Evolutionary conservation across 768 basidiomycete genomes (phyloP), one percentile per base, ranked within the genome.

Genomic region (Mycena floridula): DNA sequence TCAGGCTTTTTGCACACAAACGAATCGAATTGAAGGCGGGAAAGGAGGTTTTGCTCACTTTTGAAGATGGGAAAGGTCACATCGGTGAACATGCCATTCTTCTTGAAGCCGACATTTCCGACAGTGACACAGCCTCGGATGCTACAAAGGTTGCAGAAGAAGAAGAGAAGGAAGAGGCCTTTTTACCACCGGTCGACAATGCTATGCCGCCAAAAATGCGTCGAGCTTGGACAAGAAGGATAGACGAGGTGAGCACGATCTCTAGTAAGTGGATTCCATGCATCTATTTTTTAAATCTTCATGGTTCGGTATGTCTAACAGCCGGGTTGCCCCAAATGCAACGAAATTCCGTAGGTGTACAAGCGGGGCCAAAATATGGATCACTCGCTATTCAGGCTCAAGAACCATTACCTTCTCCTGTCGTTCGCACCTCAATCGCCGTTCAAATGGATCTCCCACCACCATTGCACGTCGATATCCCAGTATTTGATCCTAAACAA

Each of bases 1-100:
- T 82, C 56, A 76, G 72, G 55, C 64, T 86, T 11, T 81, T 82
- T 57, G 80, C 84, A 3, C 72, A 74, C 53, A 86, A 86, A 66
- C 66, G 77, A 48, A 79, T 86, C 57, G 79, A 79, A 56, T 74
- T 83, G 53, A 82, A 75, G 56, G 77, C 82, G 11, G 83, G 83
- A 46, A 82, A 82, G 61, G 80, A 82, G 62, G 76, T 86, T 42
- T 67, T 84, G 38, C 69, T 86, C 43, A 71, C 81, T 5, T 65
- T 85, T 25, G 71, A 69, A 30, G 67, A 71, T 22, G 71, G 65
- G 23, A 72, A 81, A 50, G 76, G 75, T 30, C 55, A 63, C 11
- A 74, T 77, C 61, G 72, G 75, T 46, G 80, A 82, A 46, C 70
- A 68, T 47, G 64, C 80, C 1, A 69, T 85, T 52, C 57, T 82